These are phyloP conservation scores for Fusarium mexicanum DNA, from an alignment of 2,329 filamentous ascomycete species.

Conservation along the genomic window DNA sequence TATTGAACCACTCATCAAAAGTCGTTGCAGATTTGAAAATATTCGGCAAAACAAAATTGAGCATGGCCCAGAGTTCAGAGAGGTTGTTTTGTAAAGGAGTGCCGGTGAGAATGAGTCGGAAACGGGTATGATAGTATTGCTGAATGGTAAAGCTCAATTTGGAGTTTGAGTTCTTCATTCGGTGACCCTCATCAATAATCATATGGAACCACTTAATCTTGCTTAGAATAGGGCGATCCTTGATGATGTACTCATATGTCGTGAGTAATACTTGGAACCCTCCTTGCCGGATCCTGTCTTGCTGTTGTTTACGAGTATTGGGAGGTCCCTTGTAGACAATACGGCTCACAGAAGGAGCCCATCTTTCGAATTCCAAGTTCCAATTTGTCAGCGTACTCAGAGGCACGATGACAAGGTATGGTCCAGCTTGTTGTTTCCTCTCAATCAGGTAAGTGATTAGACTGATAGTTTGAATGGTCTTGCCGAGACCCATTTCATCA, in stretches of 20 bases:
- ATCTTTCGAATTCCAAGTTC: slow-evolving; percentile 99
- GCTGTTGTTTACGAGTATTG: slow-evolving; percentile 84
- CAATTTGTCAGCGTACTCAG: slow-evolving; percentile 98
- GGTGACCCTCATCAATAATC: slow-evolving; percentile 99
- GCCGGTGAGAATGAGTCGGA: slow-evolving; percentile 95
- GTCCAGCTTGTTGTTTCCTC: slow-evolving; percentile 89
- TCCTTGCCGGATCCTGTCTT: slow-evolving; percentile 92
- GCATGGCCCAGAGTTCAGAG: slow-evolving; percentile 94
- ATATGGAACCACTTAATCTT: slow-evolving; percentile 99
- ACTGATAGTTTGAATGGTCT: slow-evolving; percentile 99
- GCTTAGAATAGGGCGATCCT: slow-evolving; percentile 91
- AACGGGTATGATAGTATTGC: slow-evolving; percentile 93
- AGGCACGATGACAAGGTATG: slow-evolving; percentile 96
- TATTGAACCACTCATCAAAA: slow-evolving; percentile 99
- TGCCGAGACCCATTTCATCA: slow-evolving; percentile 99
- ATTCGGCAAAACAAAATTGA: slow-evolving; percentile 97
- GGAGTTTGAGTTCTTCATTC: slow-evolving; percentile 98
- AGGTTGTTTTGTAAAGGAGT: slow-evolving; percentile 98
- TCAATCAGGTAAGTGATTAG: slow-evolving; percentile 97
- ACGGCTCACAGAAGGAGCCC: slow-evolving; percentile 86
- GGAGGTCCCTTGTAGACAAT: slow-evolving; percentile 98
- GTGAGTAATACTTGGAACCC: slow-evolving; percentile 96
- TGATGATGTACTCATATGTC: slow-evolving; percentile 99
- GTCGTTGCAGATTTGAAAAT: slow-evolving; percentile 99
- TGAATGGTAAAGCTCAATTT: slow-evolving; percentile 96